phyloP scores from a whole-genome alignment of 1,139 yeast genomes.

The Yamadazyma diddensiae region DNA sequence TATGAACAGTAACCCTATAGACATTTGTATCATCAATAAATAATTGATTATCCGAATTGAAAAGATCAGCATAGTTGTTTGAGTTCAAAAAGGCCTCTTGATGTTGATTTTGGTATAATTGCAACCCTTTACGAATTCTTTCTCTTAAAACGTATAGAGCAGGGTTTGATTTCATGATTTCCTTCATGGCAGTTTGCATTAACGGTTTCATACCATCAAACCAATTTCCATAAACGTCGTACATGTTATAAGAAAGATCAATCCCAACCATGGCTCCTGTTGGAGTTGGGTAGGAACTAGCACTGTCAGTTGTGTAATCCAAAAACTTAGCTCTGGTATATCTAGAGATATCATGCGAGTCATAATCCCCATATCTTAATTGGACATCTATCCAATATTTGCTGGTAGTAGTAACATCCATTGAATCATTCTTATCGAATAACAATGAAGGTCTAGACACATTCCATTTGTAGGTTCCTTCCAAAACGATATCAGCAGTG shows the following conservation, averaged over 20 bases:
- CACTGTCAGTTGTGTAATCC: slow-evolving; percentile 87
- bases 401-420: slow-evolving; percentile 52
- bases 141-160: slow-evolving; percentile 90
- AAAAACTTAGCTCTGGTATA: slow-evolving; percentile 90
- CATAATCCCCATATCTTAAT: slow-evolving; percentile 93
- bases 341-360: slow-evolving; percentile 93
- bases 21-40: slow-evolving; percentile 93
- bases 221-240: slow-evolving; percentile 97
- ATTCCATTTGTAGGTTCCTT: slow-evolving; percentile 79
- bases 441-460: slow-evolving; percentile 80
- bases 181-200: slow-evolving; percentile 88
- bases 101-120: slow-evolving; percentile 89
- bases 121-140: slow-evolving; percentile 90
- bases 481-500: slow-evolving; percentile 82
- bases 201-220: slow-evolving; percentile 90
- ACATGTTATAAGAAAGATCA: slow-evolving; percentile 94
- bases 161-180: slow-evolving; percentile 93
- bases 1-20: slow-evolving; percentile 89
- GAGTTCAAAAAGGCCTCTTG: slow-evolving; percentile 91
- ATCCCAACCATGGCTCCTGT: slow-evolving; percentile 89
- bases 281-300: slow-evolving; percentile 87
- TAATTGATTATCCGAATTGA: slow-evolving; percentile 77
- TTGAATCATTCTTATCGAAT: slow-evolving; percentile 56
- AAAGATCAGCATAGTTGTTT: slow-evolving; percentile 84
- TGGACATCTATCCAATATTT: slow-evolving; percentile 97